Percentiles rank a stretch among this genome's conserved stretches.
phyloP scores from a whole-genome alignment of 1,139 yeast species.

The Eremothecium sinecaudum region DNA sequence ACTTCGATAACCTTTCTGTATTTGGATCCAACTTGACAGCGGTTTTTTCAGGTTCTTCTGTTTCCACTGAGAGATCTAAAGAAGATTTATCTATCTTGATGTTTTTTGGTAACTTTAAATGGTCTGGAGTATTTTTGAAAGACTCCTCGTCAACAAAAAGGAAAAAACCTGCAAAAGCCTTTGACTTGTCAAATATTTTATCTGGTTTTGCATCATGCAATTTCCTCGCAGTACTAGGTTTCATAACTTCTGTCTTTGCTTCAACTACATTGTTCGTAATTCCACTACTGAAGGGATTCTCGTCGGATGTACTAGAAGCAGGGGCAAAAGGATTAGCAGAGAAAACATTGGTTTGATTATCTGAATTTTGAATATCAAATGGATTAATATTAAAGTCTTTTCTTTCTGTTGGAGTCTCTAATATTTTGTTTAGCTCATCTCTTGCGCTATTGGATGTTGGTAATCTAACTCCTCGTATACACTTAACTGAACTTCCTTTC shows the following conservation, averaged over 20 bases:
- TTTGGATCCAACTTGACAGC: constrained; percentile 32
- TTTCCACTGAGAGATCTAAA: constrained; percentile 28
- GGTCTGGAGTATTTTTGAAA: constrained; percentile 42
- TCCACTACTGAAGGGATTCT: constrained; percentile 31
- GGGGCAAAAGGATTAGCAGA: constrained; percentile 28
- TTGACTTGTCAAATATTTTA: constrained; percentile 20
- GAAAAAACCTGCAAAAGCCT: constrained; percentile 50
- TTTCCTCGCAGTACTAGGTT: constrained; percentile 18
- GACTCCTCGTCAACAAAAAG: constrained; percentile 62
- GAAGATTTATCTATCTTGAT: constrained; percentile 31
- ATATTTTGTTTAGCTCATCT: constrained; percentile 36
- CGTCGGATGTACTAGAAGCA: constrained; percentile 5
- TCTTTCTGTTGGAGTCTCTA: constrained; percentile 34
- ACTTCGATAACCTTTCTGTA: constrained; percentile 33
- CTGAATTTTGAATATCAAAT: constrained; percentile 32
- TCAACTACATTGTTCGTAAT: constrained; percentile 16
- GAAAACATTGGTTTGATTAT: constrained; percentile 30
- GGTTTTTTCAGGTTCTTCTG: constrained; percentile 28
- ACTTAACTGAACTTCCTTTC: constrained; percentile 59
- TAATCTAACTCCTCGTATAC: constrained; percentile 62
- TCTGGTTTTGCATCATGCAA: constrained; percentile 21
- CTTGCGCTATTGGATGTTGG: constrained; percentile 38
- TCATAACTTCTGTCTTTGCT: constrained; percentile 9
- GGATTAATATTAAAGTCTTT: constrained; percentile 38
- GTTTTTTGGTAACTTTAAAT: constrained; percentile 35